These are phyloP conservation scores for Rostrohypoxylon terebratum DNA, from an alignment of 495 filamentous ascomycete species.

Conservation along the genomic window DNA sequence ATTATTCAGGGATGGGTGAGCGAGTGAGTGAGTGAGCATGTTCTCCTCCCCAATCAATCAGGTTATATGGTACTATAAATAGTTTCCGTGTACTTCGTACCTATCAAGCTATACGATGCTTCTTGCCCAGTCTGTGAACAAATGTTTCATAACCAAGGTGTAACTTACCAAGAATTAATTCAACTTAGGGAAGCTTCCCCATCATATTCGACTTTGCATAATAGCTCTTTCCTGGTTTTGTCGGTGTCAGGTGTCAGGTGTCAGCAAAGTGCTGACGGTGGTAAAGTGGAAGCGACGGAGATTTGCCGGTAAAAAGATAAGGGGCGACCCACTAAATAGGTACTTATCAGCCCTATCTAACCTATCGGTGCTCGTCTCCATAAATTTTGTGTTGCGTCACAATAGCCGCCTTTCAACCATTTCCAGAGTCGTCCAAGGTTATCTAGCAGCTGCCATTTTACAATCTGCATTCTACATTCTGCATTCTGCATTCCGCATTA, in stretches of 20 bases:
- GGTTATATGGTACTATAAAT: too few relatives aligned
- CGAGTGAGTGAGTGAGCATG: background rate
- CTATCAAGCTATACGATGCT: background rate
- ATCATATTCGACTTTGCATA: background rate
- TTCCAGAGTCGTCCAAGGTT: background rate
- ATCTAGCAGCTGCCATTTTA: background rate
- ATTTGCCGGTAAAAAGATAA: constrained; percentile 29
- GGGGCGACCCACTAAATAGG: background rate
- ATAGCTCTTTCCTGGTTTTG: background rate
- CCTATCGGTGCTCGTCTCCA: constrained; percentile 33
- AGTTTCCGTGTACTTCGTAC: background rate
- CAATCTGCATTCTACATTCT: background rate
- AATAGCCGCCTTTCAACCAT: constrained; percentile 38
- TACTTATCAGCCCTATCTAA: constrained; percentile 2
- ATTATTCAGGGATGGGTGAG: background rate
- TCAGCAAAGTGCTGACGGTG: background rate
- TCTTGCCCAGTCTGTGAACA: background rate
- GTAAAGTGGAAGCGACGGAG: background rate
- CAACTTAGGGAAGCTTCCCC: background rate
- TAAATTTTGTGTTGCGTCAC: constrained; percentile 43
- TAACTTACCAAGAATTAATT: background rate
- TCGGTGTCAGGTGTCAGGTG: background rate
- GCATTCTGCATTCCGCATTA: background rate
- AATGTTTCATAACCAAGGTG: background rate
- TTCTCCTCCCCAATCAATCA: too few relatives aligned